phyloP scores from a whole-genome alignment of 345 rosid species.

The Pugionium dolabratum region DNA sequence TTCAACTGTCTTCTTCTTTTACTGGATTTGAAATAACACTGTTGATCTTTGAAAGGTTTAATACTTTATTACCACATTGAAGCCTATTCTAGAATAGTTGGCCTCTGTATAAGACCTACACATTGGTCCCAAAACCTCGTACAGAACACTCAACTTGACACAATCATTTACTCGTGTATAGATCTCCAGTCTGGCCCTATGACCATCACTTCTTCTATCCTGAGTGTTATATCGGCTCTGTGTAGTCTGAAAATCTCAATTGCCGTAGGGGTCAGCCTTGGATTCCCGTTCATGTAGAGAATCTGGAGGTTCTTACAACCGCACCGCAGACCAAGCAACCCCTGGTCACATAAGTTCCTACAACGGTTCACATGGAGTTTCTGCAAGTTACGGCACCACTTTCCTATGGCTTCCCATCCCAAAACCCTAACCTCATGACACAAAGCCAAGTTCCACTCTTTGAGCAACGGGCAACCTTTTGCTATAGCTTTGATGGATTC shows the following conservation, averaged over 20 bases:
- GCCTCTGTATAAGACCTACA: too few relatives aligned
- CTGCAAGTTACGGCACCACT: constrained; percentile 55
- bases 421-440: constrained; percentile 57
- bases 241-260: constrained; percentile 55
- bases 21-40: constrained; percentile 1
- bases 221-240: constrained; percentile 50
- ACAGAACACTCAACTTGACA: background rate
- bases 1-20: background rate
- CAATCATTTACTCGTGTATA: too few relatives aligned
- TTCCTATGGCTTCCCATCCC: constrained; percentile 68
- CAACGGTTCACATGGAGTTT: constrained; percentile 75
- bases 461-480: constrained; percentile 64
- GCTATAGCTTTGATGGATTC: constrained; percentile 66
- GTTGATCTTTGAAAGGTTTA: background rate
- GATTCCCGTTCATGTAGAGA: constrained; percentile 47
- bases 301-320: constrained; percentile 65
- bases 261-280: constrained; percentile 39
- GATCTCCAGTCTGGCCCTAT: constrained; percentile 58
- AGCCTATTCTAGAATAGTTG: too few relatives aligned
- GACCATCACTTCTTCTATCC: constrained; percentile 49
- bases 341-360: constrained; percentile 56
- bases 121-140: background rate
- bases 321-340: constrained; percentile 56
- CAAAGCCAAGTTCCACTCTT: constrained; percentile 71
- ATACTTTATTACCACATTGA: constrained; percentile 9